Evolutionary conservation across 371 early-diverging fungal genomes (phyloP).

Genomic region (Phascolomyces articulosus): DNA sequence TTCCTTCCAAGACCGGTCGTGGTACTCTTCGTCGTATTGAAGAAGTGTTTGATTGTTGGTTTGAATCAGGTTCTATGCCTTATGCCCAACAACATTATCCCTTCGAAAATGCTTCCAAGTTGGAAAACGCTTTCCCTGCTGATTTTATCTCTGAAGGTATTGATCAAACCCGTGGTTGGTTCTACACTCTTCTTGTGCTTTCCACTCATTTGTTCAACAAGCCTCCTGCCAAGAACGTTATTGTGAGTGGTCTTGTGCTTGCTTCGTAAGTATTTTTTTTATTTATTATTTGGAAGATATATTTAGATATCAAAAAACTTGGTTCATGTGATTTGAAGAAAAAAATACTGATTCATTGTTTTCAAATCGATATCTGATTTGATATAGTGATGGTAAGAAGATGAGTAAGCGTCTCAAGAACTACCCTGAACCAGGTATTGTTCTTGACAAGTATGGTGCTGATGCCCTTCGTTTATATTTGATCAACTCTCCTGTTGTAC

Average conservation of each 20-base stretch:
- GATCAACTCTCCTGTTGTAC: constrained; percentile 99
- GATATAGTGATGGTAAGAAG: constrained; percentile 96
- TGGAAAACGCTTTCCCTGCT: constrained; percentile 95
- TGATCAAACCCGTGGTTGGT: constrained; percentile 99
- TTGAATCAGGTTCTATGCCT: constrained; percentile 98
- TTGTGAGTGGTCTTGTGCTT: constrained; percentile 99
- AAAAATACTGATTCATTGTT: neutral
- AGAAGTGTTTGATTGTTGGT: constrained; percentile 99
- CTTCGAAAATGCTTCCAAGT: constrained; percentile 92
- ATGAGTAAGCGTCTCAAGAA: constrained; percentile 99
- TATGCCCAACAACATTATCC: constrained; percentile 99
- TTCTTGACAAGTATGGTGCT: constrained; percentile 96
- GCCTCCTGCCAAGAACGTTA: constrained; percentile 99
- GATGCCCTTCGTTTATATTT: constrained; percentile 98
- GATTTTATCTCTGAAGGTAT: constrained; percentile 99
- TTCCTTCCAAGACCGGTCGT: constrained; percentile 93
- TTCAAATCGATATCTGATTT: neutral
- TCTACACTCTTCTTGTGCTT: constrained; percentile 99
- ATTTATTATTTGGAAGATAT: neutral
- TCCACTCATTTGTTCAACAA: constrained; percentile 98
- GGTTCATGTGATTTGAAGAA: too few relatives aligned
- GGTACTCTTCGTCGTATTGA: constrained; percentile 92
- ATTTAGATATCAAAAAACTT: too few relatives aligned
- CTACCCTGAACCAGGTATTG: constrained; percentile 96
- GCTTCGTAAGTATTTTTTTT: constrained; percentile 68